Evolutionary conservation across 148 eudicot genomes (phyloP).

Genomic region (Rhododendron henanense): DNA sequence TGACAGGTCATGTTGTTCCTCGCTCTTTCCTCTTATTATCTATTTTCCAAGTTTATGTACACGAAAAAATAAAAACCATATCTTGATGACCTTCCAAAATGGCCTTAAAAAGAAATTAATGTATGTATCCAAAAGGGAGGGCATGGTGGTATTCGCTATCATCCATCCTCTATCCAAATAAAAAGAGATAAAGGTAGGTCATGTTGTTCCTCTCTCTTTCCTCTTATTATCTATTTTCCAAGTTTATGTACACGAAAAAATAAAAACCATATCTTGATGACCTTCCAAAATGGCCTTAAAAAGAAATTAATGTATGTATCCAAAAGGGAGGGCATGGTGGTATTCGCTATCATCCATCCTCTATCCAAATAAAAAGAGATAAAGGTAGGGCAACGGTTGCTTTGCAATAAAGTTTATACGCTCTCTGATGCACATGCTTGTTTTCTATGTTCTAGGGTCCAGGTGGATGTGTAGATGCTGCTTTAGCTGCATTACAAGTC

Average conservation of each 20-base stretch:
- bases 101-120: not conserved
- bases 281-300: not conserved
- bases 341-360: not conserved
- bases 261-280: not conserved
- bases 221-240: not conserved
- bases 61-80: not conserved
- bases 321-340: not conserved
- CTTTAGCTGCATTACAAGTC: conserved; percentile 69
- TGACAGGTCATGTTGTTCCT: not conserved
- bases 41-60: not conserved
- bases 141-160: not conserved
- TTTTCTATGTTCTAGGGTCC: conserved; percentile 34
- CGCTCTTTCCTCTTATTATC: not conserved
- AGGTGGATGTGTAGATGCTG: conserved; percentile 84
- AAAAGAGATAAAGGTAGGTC: not conserved
- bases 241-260: not conserved
- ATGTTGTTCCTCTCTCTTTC: not conserved
- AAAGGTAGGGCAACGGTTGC: not conserved
- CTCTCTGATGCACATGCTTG: not conserved
- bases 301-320: not conserved
- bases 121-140: not conserved
- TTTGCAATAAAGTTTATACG: not conserved
- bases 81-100: not conserved
- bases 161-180: not conserved
- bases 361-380: not conserved